Evolutionary conservation across 2,329 filamentous ascomycete genomes (phyloP).

Genomic region (Xylariaceae sp.): DNA sequence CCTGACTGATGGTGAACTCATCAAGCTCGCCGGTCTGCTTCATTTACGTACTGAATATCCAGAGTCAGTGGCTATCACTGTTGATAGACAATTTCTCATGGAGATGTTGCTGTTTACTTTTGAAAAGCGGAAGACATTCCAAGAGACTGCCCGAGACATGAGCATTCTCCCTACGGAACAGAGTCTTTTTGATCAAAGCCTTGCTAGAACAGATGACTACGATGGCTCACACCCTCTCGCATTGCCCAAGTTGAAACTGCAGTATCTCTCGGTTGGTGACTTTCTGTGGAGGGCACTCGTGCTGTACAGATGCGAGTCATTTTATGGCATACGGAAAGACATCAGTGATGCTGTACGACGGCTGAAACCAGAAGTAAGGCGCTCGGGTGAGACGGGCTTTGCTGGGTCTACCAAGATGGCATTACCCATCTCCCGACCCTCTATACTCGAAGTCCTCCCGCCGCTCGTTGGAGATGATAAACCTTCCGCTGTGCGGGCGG

Average conservation of each 20-base stretch:
- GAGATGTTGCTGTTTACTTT: constrained; percentile 74
- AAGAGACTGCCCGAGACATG: constrained; percentile 70
- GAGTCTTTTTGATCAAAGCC: constrained; percentile 72
- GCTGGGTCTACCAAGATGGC: constrained; percentile 90
- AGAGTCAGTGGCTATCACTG: constrained; percentile 59
- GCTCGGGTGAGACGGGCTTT: constrained; percentile 68
- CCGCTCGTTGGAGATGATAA: constrained; percentile 78
- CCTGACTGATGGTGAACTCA: constrained; percentile 72
- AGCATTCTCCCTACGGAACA: constrained; percentile 81
- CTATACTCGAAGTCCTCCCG: constrained; percentile 81
- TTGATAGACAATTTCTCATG: constrained; percentile 62
- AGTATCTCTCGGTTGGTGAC: constrained; percentile 92
- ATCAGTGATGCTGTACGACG: constrained; percentile 80
- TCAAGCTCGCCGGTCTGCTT: constrained; percentile 65
- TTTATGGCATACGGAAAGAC: constrained; percentile 90
- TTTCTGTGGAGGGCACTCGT: constrained; percentile 95
- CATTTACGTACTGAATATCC: constrained; percentile 84
- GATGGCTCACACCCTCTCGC: constrained; percentile 84
- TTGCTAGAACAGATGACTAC: constrained; percentile 80
- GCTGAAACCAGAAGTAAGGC: constrained; percentile 66
- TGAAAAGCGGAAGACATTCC: constrained; percentile 77
- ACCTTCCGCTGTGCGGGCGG: constrained; percentile 81
- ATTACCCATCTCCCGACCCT: constrained; percentile 78
- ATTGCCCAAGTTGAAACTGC: constrained; percentile 90
- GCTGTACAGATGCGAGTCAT: constrained; percentile 84